Evolutionary conservation across 164 flowering plant species (phyloP).

Genomic region (Vitis rupestris): DNA sequence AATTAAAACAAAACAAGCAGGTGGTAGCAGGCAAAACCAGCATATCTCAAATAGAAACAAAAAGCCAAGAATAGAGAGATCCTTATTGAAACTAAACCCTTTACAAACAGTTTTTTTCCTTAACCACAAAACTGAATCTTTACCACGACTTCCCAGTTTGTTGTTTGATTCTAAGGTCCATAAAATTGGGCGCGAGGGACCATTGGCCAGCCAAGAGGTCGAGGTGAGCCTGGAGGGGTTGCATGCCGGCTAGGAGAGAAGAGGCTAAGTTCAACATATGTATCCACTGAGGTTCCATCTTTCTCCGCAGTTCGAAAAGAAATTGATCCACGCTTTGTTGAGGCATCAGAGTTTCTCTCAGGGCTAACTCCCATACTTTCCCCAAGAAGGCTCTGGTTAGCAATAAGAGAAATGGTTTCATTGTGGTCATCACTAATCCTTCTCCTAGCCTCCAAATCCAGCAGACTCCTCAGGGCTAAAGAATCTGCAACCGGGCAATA

Average conservation of each 20-base stretch:
- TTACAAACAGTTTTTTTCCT: conserved; percentile 33
- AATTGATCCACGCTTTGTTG: conserved; percentile 76
- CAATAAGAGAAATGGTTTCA: conserved; percentile 59
- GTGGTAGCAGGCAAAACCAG: conserved; percentile 19
- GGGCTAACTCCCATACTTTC: conserved; percentile 38
- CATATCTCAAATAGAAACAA: conserved; percentile 22
- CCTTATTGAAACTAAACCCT: conserved; percentile 34
- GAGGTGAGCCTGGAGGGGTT: conserved; percentile 48
- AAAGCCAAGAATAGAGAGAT: conserved; percentile 22
- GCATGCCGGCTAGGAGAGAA: conserved; percentile 43
- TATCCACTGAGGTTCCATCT: conserved; percentile 39
- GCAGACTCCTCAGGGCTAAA: conserved; percentile 54
- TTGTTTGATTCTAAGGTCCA: conserved; percentile 13
- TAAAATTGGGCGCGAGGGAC: conserved; percentile 8
- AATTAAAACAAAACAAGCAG: too few relatives aligned
- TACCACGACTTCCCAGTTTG: conserved; percentile 9
- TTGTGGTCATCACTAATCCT: conserved; percentile 38
- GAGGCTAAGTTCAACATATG: conserved; percentile 52
- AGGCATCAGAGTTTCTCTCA: conserved; percentile 60
- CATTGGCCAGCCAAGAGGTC: conserved; percentile 43
- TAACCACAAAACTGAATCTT: conserved; percentile 36
- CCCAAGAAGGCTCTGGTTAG: conserved; percentile 55
- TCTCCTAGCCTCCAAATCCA: conserved; percentile 57
- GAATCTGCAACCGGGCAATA: conserved; percentile 88
- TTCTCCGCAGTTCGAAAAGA: conserved; percentile 67